Evolutionary conservation across 1,284 basidiomycete genomes (phyloP).

Genomic region (Vanrija sp.): DNA sequence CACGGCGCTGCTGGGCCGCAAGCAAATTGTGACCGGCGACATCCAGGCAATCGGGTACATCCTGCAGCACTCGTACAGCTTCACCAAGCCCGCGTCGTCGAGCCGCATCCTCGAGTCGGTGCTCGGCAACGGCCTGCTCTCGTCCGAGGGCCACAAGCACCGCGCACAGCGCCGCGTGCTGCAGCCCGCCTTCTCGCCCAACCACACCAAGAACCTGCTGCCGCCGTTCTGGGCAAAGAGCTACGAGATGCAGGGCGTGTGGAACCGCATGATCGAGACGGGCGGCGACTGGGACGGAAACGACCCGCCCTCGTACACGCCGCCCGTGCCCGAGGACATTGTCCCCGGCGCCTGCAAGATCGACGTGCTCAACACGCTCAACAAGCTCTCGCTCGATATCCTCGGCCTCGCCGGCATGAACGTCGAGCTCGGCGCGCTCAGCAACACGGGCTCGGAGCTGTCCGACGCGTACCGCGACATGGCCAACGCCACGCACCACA

Average conservation of each 20-base stretch:
- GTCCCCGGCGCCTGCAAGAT: conserved; percentile 16
- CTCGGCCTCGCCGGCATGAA: conserved; percentile 59
- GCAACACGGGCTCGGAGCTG: conserved; percentile 28
- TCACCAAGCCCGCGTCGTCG: conserved; percentile 61
- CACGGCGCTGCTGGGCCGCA: too few relatives aligned
- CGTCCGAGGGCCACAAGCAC: conserved; percentile 53
- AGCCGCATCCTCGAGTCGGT: neutral
- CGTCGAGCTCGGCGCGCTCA: conserved; percentile 7
- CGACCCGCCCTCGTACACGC: conserved; percentile 29
- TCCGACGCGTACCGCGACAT: conserved; percentile 36
- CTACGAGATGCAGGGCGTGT: conserved; percentile 48
- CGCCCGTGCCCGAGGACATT: conserved; percentile 10
- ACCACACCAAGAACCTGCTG: conserved; percentile 19
- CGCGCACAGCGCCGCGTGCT: conserved; percentile 52
- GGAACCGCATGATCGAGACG: neutral
- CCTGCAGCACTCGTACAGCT: conserved; percentile 59
- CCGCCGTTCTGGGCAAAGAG: conserved; percentile 64
- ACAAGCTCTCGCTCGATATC: conserved; percentile 61
- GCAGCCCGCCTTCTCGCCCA: conserved; percentile 43
- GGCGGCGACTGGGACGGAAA: conserved; percentile 52
- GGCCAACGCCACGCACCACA: conserved; percentile 30
- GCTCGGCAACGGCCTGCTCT: conserved; percentile 19
- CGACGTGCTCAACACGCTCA: conserved; percentile 11
- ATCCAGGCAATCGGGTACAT: conserved; percentile 60
- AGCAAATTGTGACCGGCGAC: conserved; percentile 51